Conservation (phyloP, 1,139 yeast genomes). For the Martiniozyma asiatica region DNA sequence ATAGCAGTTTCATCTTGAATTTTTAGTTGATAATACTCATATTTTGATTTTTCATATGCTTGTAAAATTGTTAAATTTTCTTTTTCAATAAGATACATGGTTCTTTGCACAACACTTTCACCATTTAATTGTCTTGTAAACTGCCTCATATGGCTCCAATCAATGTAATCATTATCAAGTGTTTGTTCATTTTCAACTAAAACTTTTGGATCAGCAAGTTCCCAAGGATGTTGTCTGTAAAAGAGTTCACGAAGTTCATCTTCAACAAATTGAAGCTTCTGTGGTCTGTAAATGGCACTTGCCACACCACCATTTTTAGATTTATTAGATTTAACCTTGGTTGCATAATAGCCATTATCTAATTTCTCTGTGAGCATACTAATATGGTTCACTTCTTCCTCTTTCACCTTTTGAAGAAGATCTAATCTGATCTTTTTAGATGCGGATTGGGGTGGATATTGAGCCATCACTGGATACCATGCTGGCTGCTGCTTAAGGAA, state of each 20-base stretch:
- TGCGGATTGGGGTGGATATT: conserved; percentile 64
- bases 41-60: conserved; percentile 79
- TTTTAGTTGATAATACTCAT: conserved; percentile 77
- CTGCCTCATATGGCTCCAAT: conserved; percentile 77
- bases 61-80: conserved; percentile 28
- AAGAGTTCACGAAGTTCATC: conserved; percentile 74
- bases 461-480: conserved; percentile 77
- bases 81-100: conserved; percentile 51
- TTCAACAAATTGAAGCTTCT: conserved; percentile 60
- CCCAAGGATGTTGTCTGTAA: conserved; percentile 97
- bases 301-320: conserved; percentile 9
- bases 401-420: conserved; percentile 12
- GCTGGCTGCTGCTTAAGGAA: conserved; percentile 59
- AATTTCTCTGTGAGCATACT: conserved; percentile 6
- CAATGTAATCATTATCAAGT: conserved; percentile 36
- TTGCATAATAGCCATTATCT: conserved; percentile 31
- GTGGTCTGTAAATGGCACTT: conserved; percentile 39
- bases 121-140: conserved; percentile 71
- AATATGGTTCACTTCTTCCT: conserved; percentile 10
- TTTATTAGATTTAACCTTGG: conserved; percentile 29
- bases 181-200: conserved; percentile 63
- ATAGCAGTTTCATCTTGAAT: conserved; percentile 73
- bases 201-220: conserved; percentile 82
- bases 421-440: conserved; percentile 24
- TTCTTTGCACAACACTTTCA: conserved; percentile 88